Percentiles rank a stretch among this genome's conserved stretches.
phyloP scores from a whole-genome alignment of 2,329 filamentous ascomycete species.

The Knufia petricola region DNA sequence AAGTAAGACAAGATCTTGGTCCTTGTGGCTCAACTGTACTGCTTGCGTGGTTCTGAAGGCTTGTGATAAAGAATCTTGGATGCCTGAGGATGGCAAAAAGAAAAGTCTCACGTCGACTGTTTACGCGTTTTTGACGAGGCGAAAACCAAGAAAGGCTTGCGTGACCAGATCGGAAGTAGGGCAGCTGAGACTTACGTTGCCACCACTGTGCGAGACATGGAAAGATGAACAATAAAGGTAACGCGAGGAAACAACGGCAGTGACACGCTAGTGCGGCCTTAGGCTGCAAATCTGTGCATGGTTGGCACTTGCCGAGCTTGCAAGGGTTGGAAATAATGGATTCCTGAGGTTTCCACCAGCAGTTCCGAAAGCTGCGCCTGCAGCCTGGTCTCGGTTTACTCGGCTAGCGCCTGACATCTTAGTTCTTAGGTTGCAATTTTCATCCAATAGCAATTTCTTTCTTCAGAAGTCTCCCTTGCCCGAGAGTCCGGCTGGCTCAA shows the following conservation, averaged over 20 bases:
- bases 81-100: slow-evolving; percentile 5
- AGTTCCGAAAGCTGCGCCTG: not conserved
- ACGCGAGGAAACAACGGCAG: not conserved
- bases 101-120: not conserved
- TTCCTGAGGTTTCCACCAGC: not conserved
- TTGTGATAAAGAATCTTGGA: not conserved
- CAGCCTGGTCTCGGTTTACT: no score
- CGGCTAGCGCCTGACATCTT: no score
- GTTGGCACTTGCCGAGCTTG: no score
- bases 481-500: not conserved
- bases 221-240: no score
- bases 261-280: not conserved
- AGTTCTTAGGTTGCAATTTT: no score
- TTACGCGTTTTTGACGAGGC: not conserved
- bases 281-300: not conserved
- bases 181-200: not conserved
- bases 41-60: not conserved
- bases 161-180: not conserved
- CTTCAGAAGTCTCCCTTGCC: not conserved
- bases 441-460: not conserved
- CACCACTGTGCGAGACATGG: no score
- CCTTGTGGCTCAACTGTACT: not conserved
- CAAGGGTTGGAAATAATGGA: no score
- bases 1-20: not conserved
- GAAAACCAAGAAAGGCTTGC: not conserved